Conservation (phyloP, 768 basidiomycete species). For the Amanita exitialis region DNA sequence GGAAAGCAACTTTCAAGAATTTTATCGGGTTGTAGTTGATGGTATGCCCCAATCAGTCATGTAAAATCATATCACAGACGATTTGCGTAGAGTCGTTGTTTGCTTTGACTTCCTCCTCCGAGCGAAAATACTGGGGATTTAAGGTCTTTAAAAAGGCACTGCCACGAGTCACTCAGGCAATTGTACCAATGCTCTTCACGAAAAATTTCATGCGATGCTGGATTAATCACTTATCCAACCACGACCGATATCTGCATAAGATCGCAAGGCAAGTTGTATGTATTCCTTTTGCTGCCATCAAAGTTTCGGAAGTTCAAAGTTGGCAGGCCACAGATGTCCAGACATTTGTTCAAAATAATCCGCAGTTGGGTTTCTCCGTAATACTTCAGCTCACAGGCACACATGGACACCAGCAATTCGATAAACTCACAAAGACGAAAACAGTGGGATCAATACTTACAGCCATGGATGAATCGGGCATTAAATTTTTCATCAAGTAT, state of each 20-base stretch:
- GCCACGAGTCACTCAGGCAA: conserved; percentile 48
- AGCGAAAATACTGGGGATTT: conserved; percentile 96
- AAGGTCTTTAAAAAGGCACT: conserved; percentile 79
- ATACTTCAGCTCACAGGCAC: conserved; percentile 78
- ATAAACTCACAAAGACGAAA: conserved; percentile 86
- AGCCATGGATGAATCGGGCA: conserved; percentile 63
- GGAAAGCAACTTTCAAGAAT: conserved; percentile 70
- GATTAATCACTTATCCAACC: conserved; percentile 90
- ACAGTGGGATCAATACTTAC: conserved; percentile 80
- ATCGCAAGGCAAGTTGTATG: conserved; percentile 76
- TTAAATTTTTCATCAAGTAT: conserved; percentile 67
- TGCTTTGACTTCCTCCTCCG: conserved; percentile 69
- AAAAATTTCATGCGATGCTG: conserved; percentile 94
- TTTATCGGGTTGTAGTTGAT: conserved; percentile 87
- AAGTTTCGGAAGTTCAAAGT: background rate
- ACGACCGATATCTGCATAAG: conserved; percentile 85
- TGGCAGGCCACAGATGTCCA: conserved; percentile 68
- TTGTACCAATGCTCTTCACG: conserved; percentile 83
- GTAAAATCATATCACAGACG: background rate
- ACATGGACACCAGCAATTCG: conserved; percentile 82
- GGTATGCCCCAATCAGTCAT: conserved; percentile 34
- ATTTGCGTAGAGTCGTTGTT: conserved; percentile 71
- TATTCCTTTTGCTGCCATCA: conserved; percentile 1
- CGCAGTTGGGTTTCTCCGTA: conserved; percentile 74
- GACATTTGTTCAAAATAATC: conserved; percentile 60